Base-by-base conservation (phyloP, 2,329 filamentous ascomycete genomes). In the Colletotrichum aenigma region DNA sequence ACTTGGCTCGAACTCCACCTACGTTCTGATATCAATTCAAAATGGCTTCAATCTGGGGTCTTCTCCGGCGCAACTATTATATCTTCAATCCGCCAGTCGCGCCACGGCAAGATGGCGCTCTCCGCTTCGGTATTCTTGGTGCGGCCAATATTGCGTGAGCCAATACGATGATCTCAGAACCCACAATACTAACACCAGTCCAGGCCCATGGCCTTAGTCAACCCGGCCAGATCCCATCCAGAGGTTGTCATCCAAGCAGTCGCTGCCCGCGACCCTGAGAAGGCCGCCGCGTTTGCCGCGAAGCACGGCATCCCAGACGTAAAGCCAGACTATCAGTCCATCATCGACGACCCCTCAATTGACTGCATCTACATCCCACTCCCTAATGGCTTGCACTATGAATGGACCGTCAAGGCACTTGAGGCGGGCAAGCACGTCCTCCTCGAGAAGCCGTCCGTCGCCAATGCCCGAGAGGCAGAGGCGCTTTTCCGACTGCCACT, bases 341-440 rank as follows among this genome's bases (percentile, higher is more conserved):
- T 80, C 58, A 66, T 79, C 16, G 80, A 86, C 70, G 84, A 87
- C 71, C 77, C 83, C 2, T 80, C 82, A 15, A 86, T 87, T 77
- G 85, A 88, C 58, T 86, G 85, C 24, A 85, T 91, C 24, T 90
- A 89, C 78, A 87, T 91, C 65, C 85, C 88, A 5, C 82, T 90
- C 6, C 87, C 87, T 7, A 85, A 84, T 65, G 81, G 83, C 10
- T 78, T 86, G 16, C 85, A 87, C 72, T 84, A 80, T 66, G 85
- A 88, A 78, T 90, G 88, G 87, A 84, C 88, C 18, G 77, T 88
- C 18, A 86, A 86, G 68, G 85, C 88, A 4, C 81, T 91, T 26
- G 78, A 81, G 26, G 86, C 86, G 4, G 87, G 88, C 6, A 91
- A 91, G 77, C 89, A 91, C 77, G 89, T 92, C 24, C 85, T 91